Evolutionary conservation across 1,284 basidiomycete genomes (phyloP), one percentile per base, ranked within the genome.

Genomic region (Microbotryomycetes sp.): DNA sequence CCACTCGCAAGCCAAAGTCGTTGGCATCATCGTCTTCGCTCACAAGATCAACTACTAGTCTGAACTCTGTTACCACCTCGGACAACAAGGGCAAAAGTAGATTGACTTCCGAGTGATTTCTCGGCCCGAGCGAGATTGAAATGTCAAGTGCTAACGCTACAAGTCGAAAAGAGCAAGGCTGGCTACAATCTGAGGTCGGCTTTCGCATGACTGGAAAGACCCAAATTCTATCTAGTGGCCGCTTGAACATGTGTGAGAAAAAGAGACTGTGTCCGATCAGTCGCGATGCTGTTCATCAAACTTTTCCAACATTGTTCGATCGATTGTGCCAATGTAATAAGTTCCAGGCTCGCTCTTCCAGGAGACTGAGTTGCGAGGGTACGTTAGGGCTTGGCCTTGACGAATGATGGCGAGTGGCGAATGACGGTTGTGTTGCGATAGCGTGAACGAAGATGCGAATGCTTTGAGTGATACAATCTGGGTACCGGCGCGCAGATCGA

Each of bases 401-500:
- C 54, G 48, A 23, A 73, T 55, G 58, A 72, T 71, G 31, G 66
- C 64, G 14, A 63, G 53, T 1, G 71, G 71, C 7, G 60, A 62
- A 29, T 64, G 49, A 7, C 42, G 60, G 60, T 70, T 68, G 58
- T 62, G 65, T 6, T 51, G 47, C n/a, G 58, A 64, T 55, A 60
- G 59, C 22, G 54, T 66, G 62, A 60, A 65, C 16, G 60, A 62
- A 4, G 60, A 36, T 0, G 69, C 64, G 52, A 71, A 71, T n/a
- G 69, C 65, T 51, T 81, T 81, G 25, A 83, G 71, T 22, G 77
- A 79, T 59, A 83, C 77, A 47, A 83, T 78, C 54, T 74, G 75
- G 1, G 80, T 77, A 9, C 78, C 77, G 29, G 81, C 79, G 65
- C 79, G 79, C 32, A 83, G 72, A 54, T 83, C 81, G 29, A 83